phyloP scores from a whole-genome alignment of 2,329 filamentous ascomycete species.

The Periconia digitata region DNA sequence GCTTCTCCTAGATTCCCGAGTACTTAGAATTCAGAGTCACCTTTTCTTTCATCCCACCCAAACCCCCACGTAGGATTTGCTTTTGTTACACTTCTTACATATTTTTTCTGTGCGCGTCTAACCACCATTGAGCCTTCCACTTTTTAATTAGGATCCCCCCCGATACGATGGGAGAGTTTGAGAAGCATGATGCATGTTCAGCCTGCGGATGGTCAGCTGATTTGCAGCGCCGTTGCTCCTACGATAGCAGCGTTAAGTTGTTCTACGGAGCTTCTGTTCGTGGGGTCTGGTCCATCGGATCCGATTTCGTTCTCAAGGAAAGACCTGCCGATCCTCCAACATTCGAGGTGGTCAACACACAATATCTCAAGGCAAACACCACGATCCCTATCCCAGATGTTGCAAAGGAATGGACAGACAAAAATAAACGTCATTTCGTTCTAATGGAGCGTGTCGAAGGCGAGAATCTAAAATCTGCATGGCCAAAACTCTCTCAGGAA shows the following conservation, averaged over 20 bases:
- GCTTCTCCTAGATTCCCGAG: no score
- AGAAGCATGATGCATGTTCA: conserved; percentile 1
- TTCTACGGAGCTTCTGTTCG: conserved; percentile 28
- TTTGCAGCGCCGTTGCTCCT: conserved; percentile 1
- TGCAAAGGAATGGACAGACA: conserved; percentile 2
- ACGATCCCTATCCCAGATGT: conserved; percentile 6
- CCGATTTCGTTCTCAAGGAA: conserved; percentile 33
- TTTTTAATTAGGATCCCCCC: no score
- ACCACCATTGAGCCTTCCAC: no score
- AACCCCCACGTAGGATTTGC: no score
- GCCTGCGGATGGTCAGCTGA: conserved; percentile 6
- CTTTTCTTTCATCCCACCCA: no score
- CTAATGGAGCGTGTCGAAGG: conserved; percentile 1
- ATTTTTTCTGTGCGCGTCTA: no score
- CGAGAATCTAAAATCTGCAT: conserved; percentile 2
- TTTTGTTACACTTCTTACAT: no score
- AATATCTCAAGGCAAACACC: conserved; percentile 1
- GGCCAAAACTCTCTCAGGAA: conserved; percentile 1
- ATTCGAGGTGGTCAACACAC: conserved; percentile 2
- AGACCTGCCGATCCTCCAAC: conserved; percentile 2
- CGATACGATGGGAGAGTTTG: neutral
- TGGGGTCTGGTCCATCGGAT: conserved; percentile 35
- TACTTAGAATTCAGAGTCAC: no score
- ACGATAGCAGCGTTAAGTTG: conserved; percentile 13
- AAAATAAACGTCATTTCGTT: conserved; percentile 4